These are phyloP conservation scores for Vanrija sp. DNA, from an alignment of 1,284 basidiomycete genomes.

Conservation along the genomic window DNA sequence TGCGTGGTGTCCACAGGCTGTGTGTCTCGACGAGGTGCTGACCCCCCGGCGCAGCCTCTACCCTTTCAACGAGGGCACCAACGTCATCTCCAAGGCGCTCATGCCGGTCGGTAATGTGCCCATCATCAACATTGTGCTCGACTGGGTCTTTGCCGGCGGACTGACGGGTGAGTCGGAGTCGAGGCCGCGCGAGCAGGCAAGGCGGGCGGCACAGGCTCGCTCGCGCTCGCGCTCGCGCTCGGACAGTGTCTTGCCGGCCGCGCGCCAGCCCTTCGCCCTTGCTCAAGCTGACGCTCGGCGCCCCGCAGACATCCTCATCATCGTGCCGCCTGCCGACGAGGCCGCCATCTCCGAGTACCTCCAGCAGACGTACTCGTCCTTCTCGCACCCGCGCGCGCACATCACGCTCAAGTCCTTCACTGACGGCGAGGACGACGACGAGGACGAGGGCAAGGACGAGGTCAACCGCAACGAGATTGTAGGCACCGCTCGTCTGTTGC, in stretches of 20 bases:
- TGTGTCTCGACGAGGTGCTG: not conserved
- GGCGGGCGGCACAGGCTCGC: constrained; percentile 2
- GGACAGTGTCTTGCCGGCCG: not conserved
- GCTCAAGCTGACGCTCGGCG: not conserved
- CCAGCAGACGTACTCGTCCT: constrained; percentile 32
- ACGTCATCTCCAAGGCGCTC: constrained; percentile 62
- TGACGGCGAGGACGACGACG: constrained; percentile 43
- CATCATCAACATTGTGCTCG: constrained; percentile 76
- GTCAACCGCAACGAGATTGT: constrained; percentile 12
- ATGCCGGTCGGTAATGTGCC: constrained; percentile 82
- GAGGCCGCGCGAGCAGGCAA: too few relatives aligned
- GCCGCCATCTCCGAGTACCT: constrained; percentile 73
- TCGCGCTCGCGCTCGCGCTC: not conserved
- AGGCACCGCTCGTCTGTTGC: constrained; percentile 47
- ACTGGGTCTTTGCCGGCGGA: constrained; percentile 82
- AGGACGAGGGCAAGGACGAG: constrained; percentile 19
- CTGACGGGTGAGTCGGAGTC: constrained; percentile 62
- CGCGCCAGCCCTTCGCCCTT: not conserved
- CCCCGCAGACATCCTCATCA: constrained; percentile 71
- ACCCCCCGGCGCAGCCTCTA: constrained; percentile 39
- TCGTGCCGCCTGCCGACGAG: constrained; percentile 72
- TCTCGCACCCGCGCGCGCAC: constrained; percentile 27
- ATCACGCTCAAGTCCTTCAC: constrained; percentile 36
- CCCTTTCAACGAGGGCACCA: constrained; percentile 45
- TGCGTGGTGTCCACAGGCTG: constrained; percentile 48